Base-by-base conservation (phyloP, 2,329 filamentous ascomycete genomes). In the Tolypocladium capitatum region DNA sequence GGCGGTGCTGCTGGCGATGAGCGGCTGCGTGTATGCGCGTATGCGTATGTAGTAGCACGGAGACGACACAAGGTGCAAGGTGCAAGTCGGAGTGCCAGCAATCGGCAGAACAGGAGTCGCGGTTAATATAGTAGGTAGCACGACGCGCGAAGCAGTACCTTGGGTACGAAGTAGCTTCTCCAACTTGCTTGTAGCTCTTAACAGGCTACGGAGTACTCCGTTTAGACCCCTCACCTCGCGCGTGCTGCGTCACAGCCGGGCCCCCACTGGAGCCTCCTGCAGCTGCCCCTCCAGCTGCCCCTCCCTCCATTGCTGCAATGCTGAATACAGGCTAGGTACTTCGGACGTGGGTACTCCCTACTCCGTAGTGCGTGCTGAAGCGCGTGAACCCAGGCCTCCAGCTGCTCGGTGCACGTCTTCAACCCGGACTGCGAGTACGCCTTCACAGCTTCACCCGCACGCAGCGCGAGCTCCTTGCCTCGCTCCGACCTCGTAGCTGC, bases 401-500 rank as follows among this genome's bases (percentile, higher is more conserved):
- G 8, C 14, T 11, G 36, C 10, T 28, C 4, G 21, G 21, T 40
- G 21, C 36, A 40, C n/a, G 7, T 27, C 36, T n/a, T 27, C 36
- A 13, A 27, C 8, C 13, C 7, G 14, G 21, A n/a, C n/a, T n/a
- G n/a, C n/a, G n/a, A n/a, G n/a, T n/a, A n/a, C n/a, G n/a, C n/a
- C 13, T 7, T 28, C 21, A 38, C 24, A 13, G 3, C 45, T 4
- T n/a, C 35, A 13, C 35, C 33, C 28, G 35, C 18, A 30, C 35
- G 18, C 38, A 28, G 38, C 38, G 38, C 7, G 38, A 42, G 24
- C 38, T 27, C 24, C 14, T 18, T 28, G 16, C 38, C 18, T 18
- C n/a, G 34, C 28, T 20, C 44, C 47, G 62, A 52, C 62, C 62
- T 64, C 62, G 61, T 63, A 63, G 62, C 61, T 58, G 53, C 53